Percentiles rank a stretch among this genome's conserved stretches.
phyloP scores from a whole-genome alignment of 805 yeast species.

The Candida wancherniae region DNA sequence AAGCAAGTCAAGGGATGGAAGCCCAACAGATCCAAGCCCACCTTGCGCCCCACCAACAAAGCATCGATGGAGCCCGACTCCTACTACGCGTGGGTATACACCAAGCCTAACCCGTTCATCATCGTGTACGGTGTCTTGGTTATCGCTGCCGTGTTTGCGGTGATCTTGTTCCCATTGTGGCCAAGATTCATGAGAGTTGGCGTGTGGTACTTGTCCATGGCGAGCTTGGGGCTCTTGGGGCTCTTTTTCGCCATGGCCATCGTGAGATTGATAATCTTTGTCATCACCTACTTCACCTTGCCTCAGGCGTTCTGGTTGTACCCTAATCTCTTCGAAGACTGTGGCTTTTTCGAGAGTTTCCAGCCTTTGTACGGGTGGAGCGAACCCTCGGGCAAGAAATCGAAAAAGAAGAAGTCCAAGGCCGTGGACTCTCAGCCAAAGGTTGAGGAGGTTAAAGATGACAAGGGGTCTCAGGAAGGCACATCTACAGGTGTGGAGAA shows the following conservation, averaged over 20 bases:
- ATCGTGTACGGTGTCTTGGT: slow-evolving; percentile 60
- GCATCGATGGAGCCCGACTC: slow-evolving; percentile 60
- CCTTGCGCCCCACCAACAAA: slow-evolving; percentile 48
- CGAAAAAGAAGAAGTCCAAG: slow-evolving; percentile 17
- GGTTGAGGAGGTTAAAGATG: slow-evolving; percentile 7
- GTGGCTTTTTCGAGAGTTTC: slow-evolving; percentile 90
- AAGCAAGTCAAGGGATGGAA: slow-evolving; percentile 52
- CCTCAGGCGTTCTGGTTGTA: slow-evolving; percentile 90
- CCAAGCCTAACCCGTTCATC: slow-evolving; percentile 64
- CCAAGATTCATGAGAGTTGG: slow-evolving; percentile 84
- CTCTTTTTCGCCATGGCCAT: slow-evolving; percentile 75
- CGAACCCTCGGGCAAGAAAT: slow-evolving; percentile 33
- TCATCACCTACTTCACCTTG: slow-evolving; percentile 51
- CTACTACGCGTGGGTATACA: slow-evolving; percentile 82
- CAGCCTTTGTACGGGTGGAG: slow-evolving; percentile 86
- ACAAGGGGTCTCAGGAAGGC: slow-evolving; percentile 12
- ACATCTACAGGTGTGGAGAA: slow-evolving; percentile 15
- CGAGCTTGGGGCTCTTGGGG: slow-evolving; percentile 65
- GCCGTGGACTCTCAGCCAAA: slow-evolving; percentile 7
- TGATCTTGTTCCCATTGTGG: slow-evolving; percentile 91
- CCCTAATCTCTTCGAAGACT: slow-evolving; percentile 94
- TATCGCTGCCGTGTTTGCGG: slow-evolving; percentile 55
- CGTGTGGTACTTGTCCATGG: slow-evolving; percentile 86
- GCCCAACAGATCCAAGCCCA: slow-evolving; percentile 63
- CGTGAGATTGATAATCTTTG: slow-evolving; percentile 66